phyloP scores from a whole-genome alignment of 2,329 filamentous ascomycete genomes.

The Talaromyces sp. region DNA sequence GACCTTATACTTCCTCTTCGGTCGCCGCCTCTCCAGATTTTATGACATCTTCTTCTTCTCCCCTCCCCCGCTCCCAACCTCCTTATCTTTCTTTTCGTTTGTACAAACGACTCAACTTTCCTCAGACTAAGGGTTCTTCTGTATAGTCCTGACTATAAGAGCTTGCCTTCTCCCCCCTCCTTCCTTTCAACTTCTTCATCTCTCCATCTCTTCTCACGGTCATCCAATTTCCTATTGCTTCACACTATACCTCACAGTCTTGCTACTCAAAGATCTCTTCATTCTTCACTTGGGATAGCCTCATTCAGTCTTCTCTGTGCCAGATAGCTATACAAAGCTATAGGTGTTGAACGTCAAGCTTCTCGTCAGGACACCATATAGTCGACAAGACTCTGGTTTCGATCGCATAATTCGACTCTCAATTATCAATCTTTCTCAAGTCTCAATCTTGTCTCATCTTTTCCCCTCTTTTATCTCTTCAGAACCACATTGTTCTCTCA shows the following conservation, averaged over 20 bases:
- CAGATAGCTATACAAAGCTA: conserved; percentile 11
- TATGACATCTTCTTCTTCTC: neutral
- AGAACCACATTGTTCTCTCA: neutral
- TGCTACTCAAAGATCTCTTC: neutral
- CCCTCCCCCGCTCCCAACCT: neutral
- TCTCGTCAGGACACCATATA: conserved; percentile 7
- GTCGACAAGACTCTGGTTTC: neutral
- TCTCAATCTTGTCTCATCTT: neutral
- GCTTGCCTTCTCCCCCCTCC: neutral
- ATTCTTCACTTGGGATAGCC: conserved; percentile 1
- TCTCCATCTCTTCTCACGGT: conserved; percentile 10
- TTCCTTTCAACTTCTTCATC: neutral
- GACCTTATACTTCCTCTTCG: neutral
- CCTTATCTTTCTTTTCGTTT: neutral
- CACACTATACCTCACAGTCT: neutral
- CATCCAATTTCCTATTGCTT: conserved; percentile 12
- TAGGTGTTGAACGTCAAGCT: conserved; percentile 4
- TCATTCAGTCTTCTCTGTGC: neutral
- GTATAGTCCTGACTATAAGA: neutral
- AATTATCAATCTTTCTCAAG: neutral
- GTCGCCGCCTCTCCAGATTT: conserved; percentile 7
- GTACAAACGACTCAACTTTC: neutral
- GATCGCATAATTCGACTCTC: neutral
- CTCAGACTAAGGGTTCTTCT: neutral
- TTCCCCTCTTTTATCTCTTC: neutral